phyloP scores from a whole-genome alignment of 2,329 filamentous ascomycete species.

The Fusarium musae region DNA sequence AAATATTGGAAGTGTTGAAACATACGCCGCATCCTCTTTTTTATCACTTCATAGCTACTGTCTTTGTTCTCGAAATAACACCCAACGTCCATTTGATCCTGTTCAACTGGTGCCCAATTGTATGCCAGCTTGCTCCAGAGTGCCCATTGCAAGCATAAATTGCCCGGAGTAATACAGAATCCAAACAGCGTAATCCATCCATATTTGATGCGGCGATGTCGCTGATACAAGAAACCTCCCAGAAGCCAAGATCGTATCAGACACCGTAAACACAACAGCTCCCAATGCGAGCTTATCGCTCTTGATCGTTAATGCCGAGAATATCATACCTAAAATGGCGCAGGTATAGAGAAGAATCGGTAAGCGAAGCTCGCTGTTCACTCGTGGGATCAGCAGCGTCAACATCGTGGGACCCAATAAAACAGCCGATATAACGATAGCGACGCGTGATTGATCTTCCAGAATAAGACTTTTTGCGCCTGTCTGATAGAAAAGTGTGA shows the following conservation, averaged over 20 bases:
- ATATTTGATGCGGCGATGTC: neutral
- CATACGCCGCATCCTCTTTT: no score
- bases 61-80: neutral
- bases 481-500: neutral
- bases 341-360: neutral
- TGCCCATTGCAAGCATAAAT: neutral
- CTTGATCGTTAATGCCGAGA: neutral
- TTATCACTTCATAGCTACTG: accelerated
- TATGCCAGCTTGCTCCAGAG: neutral
- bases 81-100: accelerated
- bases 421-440: accelerated
- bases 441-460: neutral
- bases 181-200: neutral
- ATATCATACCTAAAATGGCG: neutral
- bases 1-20: neutral
- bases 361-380: neutral
- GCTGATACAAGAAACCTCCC: neutral
- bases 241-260: neutral
- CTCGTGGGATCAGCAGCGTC: accelerated
- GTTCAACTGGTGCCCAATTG: neutral
- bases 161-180: neutral
- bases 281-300: neutral
- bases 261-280: neutral
- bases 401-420: neutral
- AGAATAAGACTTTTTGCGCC: neutral